Evolutionary conservation across 78 protist species (phyloP), one percentile per base, ranked within the genome.

Genomic region (Dictyostelium purpureum): DNA sequence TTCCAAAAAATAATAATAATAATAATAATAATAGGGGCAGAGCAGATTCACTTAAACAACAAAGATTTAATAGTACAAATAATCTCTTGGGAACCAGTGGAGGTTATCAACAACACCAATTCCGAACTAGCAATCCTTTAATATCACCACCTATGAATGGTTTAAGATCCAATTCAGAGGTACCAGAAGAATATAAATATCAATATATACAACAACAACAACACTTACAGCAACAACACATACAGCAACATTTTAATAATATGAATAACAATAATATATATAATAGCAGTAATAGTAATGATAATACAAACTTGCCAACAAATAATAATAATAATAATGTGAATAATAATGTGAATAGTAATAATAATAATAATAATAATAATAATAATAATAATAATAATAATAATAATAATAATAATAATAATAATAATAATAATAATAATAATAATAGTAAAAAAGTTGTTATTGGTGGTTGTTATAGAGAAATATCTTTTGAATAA

Each of bases 161-260:
- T 52, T 28, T 57, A 37, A 76, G 45, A 77, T n/a, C 28, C n/a
- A 52, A n/a, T 52, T 49, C 70, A 21, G 66, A 54, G 26, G 37
- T 57, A 28, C n/a, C 63, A 24, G 57, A 28, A 52, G 75, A 79
- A 18, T 24, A 31, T 21, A 67, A 65, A 33, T 40, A 43, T 16
- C 87, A 79, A 42, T 47, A 43, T 4, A n/a, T n/a, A n/a, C n/a
- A n/a, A n/a, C 45, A 78, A 78, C 52, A 59, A 24, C 87, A 79
- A 79, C 87, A 79, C 40, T 45, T n/a, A 26, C 45, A 31, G 7
- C 24, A 14, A 26, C 66, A 76, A 49, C 18, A 0, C 2, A 43
- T 35, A 37, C 81, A 49, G 16, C 69, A 42, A 37, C 3, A 19
- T n/a, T n/a, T n/a, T n/a, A n/a, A n/a, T n/a, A n/a, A n/a, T n/a